These are phyloP conservation scores for Polygonum aviculare DNA, from an alignment of 148 eudicot genomes.

Conservation along the genomic window DNA sequence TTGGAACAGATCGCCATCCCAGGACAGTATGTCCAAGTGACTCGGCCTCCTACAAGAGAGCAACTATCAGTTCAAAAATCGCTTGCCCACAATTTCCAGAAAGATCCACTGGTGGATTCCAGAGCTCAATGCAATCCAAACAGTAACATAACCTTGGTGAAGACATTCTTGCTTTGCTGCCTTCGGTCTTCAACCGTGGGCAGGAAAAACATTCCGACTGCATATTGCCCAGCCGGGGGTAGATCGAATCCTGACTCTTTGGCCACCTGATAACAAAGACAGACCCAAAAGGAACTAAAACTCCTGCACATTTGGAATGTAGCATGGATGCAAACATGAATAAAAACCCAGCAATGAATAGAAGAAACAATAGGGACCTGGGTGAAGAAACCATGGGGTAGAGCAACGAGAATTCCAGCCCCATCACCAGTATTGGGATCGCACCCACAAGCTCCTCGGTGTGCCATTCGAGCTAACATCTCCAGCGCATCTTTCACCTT, in stretches of 20 bases:
- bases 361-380: conserved; percentile 29
- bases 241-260: conserved; percentile 79
- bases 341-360: neutral
- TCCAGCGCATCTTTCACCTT: conserved; percentile 92
- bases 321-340: neutral
- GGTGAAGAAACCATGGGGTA: conserved; percentile 76
- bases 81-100: too few relatives aligned
- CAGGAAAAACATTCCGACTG: conserved; percentile 99
- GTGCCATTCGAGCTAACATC: conserved; percentile 95
- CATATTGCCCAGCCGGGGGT: conserved; percentile 78
- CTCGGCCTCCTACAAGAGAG: conserved; percentile 64
- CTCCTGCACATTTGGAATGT: neutral
- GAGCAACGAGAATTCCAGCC: conserved; percentile 92
- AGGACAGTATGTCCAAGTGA: conserved; percentile 98
- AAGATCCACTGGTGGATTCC: too few relatives aligned
- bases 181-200: conserved; percentile 72
- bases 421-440: conserved; percentile 98
- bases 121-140: neutral
- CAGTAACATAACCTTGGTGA: conserved; percentile 56
- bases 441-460: conserved; percentile 99
- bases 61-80: neutral
- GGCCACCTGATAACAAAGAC: conserved; percentile 38
- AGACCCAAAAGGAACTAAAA: neutral
- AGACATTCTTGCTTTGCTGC: conserved; percentile 86
- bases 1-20: conserved; percentile 94